Conservation (phyloP, 2,329 filamentous ascomycete genomes). For the Penicillium verrucosum region DNA sequence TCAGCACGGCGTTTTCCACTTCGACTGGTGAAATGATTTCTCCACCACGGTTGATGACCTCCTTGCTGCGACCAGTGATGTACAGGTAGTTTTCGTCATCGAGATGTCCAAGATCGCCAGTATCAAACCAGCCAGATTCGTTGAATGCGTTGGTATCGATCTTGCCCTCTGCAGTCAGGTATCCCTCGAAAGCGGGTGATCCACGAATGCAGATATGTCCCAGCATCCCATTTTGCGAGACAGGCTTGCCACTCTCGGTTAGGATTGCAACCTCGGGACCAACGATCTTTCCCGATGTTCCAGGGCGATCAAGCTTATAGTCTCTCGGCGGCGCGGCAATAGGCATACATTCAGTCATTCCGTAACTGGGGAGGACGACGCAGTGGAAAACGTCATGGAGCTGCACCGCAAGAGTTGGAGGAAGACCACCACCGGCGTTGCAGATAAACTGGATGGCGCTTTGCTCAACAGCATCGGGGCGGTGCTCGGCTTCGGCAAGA, state of each 20-base stretch:
- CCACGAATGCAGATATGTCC: slow-evolving; percentile 54
- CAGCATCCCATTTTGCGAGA: slow-evolving; percentile 34
- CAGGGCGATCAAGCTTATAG: slow-evolving; percentile 52
- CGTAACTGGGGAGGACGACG: slow-evolving; percentile 55
- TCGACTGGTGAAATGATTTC: slow-evolving; percentile 60
- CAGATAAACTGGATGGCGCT: slow-evolving; percentile 53
- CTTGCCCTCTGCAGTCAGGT: slow-evolving; percentile 14
- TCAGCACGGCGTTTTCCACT: slow-evolving; percentile 56
- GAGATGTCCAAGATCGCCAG: slow-evolving; percentile 54
- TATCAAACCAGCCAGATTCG: slow-evolving; percentile 53
- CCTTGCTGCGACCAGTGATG: slow-evolving; percentile 56
- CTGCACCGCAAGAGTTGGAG: slow-evolving; percentile 51
- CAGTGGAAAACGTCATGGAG: slow-evolving; percentile 52
- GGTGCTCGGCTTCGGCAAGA: slow-evolving; percentile 45
- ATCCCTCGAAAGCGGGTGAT: slow-evolving; percentile 50
- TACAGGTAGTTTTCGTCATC: slow-evolving; percentile 53
- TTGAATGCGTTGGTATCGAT: slow-evolving; percentile 39
- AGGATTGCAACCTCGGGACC: slow-evolving; percentile 54
- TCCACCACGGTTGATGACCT: slow-evolving; percentile 57
- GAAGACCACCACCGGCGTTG: slow-evolving; percentile 54
- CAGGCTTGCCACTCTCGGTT: slow-evolving; percentile 38
- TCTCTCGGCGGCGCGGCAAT: slow-evolving; percentile 55
- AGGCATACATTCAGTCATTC: slow-evolving; percentile 61
- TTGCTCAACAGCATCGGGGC: slow-evolving; percentile 41
- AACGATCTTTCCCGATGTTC: slow-evolving; percentile 53